Percentiles rank a stretch among this genome's conserved stretches.
phyloP scores from a whole-genome alignment of 176 grass and related monocot genomes.

The Musa beccarii region DNA sequence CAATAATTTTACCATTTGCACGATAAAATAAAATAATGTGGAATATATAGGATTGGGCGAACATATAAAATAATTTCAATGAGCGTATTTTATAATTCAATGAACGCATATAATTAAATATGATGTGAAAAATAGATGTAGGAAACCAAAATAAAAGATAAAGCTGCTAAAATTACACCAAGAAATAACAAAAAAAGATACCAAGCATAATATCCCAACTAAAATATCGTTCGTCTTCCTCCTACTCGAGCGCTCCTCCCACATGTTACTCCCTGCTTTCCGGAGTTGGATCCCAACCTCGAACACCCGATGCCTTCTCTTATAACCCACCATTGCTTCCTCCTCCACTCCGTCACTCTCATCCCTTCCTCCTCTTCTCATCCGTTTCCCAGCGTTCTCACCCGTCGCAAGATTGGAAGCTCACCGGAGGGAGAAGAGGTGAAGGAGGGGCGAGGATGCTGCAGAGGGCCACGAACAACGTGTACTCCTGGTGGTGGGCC shows the following conservation, averaged over 20 bases:
- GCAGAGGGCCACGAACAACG: not conserved
- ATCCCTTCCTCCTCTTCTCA: not conserved
- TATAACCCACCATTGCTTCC: not conserved
- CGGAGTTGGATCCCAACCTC: not conserved
- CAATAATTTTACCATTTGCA: too few relatives aligned
- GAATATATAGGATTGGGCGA: too few relatives aligned
- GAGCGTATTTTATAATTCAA: too few relatives aligned
- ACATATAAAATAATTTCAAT: too few relatives aligned
- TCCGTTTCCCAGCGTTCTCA: not conserved
- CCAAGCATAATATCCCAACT: too few relatives aligned
- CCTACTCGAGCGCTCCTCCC: not conserved
- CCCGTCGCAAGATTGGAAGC: not conserved
- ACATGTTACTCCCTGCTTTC: not conserved
- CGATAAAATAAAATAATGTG: too few relatives aligned
- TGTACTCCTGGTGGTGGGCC: not conserved
- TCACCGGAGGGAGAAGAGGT: not conserved
- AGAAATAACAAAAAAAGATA: too few relatives aligned
- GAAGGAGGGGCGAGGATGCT: not conserved
- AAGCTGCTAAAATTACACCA: too few relatives aligned
- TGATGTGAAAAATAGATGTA: too few relatives aligned
- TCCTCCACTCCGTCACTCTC: not conserved
- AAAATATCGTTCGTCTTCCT: not conserved
- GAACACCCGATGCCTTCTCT: not conserved
- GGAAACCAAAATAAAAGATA: too few relatives aligned
- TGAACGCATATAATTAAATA: too few relatives aligned